These are phyloP conservation scores for Trichoderma hamatum DNA, from an alignment of 2,329 filamentous ascomycete genomes.

Conservation along the genomic window DNA sequence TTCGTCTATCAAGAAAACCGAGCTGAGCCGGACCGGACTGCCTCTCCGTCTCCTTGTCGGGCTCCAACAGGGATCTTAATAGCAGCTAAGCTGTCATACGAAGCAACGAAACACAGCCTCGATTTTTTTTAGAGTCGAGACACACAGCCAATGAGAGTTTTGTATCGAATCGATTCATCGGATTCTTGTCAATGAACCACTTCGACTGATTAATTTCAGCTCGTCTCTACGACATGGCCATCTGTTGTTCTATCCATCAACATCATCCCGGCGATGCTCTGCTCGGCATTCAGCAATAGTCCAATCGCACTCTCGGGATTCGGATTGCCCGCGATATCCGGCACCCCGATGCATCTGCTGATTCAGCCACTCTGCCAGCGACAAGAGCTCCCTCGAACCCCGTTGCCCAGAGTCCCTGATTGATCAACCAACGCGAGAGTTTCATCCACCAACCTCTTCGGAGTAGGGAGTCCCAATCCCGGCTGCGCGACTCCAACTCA, in stretches of 20 bases:
- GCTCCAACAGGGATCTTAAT: neutral
- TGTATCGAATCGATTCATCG: neutral
- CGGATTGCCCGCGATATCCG: neutral
- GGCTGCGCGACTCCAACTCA: constrained; percentile 11
- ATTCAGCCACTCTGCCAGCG: constrained; percentile 5
- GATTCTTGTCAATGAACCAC: neutral
- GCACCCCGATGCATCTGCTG: constrained; percentile 10
- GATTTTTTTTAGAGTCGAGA: neutral
- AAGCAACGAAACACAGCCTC: constrained; percentile 14
- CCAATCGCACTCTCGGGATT: neutral
- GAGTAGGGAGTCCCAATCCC: constrained; percentile 24
- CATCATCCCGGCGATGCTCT: neutral
- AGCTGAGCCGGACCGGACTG: neutral
- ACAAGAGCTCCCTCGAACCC: neutral
- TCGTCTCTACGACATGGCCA: neutral
- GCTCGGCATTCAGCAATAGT: constrained; percentile 1
- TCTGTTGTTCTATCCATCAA: neutral
- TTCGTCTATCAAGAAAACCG: neutral
- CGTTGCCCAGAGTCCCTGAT: neutral
- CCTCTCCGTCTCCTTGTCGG: neutral
- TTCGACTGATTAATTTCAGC: neutral
- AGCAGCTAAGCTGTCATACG: neutral
- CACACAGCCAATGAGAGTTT: neutral
- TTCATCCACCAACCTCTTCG: neutral
- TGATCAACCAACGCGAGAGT: neutral